Evolutionary conservation across 441 rosid genomes (phyloP).

Genomic region (Jatropha multifida): DNA sequence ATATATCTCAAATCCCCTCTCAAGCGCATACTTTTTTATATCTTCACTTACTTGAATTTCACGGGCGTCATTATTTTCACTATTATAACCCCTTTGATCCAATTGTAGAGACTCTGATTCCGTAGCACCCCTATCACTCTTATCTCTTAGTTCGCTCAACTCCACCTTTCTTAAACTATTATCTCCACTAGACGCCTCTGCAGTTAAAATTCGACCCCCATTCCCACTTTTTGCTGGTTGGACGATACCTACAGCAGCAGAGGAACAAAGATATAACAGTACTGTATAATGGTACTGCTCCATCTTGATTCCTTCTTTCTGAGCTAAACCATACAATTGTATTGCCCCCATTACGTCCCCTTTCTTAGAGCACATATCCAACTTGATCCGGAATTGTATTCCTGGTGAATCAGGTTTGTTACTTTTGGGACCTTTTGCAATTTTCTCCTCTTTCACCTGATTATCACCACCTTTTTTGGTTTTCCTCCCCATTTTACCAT

Average conservation of each 20-base stretch:
- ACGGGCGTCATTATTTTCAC: constrained; percentile 15
- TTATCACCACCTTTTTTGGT: constrained; percentile 15
- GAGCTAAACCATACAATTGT: constrained; percentile 46
- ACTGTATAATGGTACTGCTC: constrained; percentile 58
- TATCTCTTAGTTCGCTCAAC: constrained; percentile 12
- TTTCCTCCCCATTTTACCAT: constrained; percentile 20
- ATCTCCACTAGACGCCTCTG: constrained; percentile 25
- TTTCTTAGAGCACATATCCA: constrained; percentile 64
- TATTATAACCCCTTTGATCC: constrained; percentile 10
- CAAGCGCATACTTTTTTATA: constrained; percentile 48
- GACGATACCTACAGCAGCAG: constrained; percentile 66
- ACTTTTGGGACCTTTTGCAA: constrained; percentile 29
- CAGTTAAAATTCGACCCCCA: constrained; percentile 29
- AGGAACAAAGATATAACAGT: constrained; percentile 62
- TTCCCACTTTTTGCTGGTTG: constrained; percentile 68
- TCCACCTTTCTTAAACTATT: constrained; percentile 15
- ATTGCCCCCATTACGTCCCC: constrained; percentile 64
- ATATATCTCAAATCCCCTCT: constrained; percentile 57
- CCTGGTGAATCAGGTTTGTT: constrained; percentile 30
- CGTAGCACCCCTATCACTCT: constrained; percentile 7
- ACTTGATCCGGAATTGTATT: constrained; percentile 27
- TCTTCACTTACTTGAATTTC: constrained; percentile 44
- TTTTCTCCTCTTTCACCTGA: constrained; percentile 21
- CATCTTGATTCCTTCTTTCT: constrained; percentile 40
- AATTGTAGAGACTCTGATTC: constrained; percentile 16